phyloP scores from a whole-genome alignment of 2,329 filamentous ascomycete genomes.

The Madurella fahalii region DNA sequence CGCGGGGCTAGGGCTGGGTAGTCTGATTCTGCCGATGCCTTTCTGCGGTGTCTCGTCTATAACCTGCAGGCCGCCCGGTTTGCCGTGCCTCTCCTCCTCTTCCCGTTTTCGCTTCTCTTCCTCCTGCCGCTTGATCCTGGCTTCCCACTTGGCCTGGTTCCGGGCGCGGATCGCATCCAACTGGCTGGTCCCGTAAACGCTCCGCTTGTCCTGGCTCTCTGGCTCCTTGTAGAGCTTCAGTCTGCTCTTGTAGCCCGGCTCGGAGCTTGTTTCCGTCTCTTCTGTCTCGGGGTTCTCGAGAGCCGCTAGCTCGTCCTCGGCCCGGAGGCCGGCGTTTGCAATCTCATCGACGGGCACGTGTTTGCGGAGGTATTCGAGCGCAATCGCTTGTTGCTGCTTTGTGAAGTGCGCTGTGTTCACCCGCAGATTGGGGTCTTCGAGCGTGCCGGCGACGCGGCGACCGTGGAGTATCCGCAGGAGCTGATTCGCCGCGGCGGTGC shows the following conservation, averaged over 20 bases:
- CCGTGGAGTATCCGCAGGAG: constrained; percentile 59
- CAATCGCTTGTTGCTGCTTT: constrained; percentile 40
- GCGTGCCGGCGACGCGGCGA: constrained; percentile 58
- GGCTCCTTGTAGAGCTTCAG: constrained; percentile 26
- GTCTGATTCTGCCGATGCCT: constrained; percentile 31
- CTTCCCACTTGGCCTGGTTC: constrained; percentile 48
- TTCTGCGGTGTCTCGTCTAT: constrained; percentile 33
- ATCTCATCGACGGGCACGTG: constrained; percentile 56
- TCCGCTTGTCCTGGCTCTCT: constrained; percentile 24
- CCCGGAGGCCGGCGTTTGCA: constrained; percentile 56
- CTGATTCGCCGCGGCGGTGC: constrained; percentile 44
- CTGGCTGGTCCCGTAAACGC: constrained; percentile 55
- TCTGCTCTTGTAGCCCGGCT: constrained; percentile 13
- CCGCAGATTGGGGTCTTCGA: constrained; percentile 53
- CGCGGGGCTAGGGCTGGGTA: neutral
- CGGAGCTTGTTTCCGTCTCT: constrained; percentile 11
- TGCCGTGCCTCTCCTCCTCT: constrained; percentile 38
- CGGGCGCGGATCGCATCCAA: constrained; percentile 55
- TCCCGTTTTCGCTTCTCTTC: constrained; percentile 32
- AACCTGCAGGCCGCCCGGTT: constrained; percentile 42
- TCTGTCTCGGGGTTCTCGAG: constrained; percentile 39
- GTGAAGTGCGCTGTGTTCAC: constrained; percentile 45
- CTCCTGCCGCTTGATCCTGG: constrained; percentile 33
- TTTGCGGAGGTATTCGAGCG: constrained; percentile 52
- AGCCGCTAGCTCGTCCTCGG: constrained; percentile 57